Conservation (phyloP, 257 asterid species). For the Solanum stenotomum region DNA sequence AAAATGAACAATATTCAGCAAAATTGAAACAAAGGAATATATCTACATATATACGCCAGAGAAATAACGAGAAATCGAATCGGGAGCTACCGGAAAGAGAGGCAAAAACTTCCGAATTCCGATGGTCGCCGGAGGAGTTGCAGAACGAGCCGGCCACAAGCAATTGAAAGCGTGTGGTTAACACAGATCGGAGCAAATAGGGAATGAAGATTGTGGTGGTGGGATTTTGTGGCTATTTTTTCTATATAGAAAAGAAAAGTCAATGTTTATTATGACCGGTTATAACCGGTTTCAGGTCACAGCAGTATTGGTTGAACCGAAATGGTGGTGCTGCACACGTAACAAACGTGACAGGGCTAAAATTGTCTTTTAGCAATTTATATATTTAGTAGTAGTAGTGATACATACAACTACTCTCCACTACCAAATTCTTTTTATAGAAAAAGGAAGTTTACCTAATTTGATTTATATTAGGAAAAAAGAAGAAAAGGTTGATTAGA, state of each 20-base stretch:
- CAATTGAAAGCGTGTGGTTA: constrained; percentile 10
- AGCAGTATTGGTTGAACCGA: neutral
- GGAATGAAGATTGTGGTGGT: neutral
- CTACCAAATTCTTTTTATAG: neutral
- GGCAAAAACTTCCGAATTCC: neutral
- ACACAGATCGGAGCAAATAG: constrained; percentile 7
- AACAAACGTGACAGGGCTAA: neutral
- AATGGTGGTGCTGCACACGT: neutral
- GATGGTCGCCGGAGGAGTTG: neutral
- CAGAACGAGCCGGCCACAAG: neutral
- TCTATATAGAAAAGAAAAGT: neutral
- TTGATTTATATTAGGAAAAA: neutral
- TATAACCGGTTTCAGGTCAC: neutral
- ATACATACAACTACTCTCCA: neutral
- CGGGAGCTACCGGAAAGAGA: neutral
- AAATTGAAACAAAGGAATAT: neutral
- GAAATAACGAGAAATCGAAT: neutral
- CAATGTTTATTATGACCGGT: neutral
- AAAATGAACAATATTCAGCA: neutral
- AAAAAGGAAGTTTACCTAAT: neutral
- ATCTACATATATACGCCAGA: neutral
- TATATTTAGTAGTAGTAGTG: neutral
- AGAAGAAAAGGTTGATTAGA: neutral
- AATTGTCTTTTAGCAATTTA: neutral
- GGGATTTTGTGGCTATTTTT: neutral